Conservation (phyloP, 2,329 filamentous ascomycete genomes). For the Ophiostoma tasmaniense region DNA sequence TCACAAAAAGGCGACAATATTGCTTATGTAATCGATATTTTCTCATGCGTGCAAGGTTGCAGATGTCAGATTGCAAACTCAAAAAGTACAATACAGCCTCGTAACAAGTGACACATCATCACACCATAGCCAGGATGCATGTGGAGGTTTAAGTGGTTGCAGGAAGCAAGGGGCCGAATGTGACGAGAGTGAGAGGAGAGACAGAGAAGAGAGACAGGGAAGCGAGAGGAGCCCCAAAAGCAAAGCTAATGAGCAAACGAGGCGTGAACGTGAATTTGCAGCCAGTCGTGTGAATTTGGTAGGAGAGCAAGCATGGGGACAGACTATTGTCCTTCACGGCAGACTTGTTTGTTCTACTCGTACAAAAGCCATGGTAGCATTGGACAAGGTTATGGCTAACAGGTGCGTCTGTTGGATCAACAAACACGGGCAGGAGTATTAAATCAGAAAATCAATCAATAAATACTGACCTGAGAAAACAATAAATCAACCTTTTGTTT, state of each 20-base stretch:
- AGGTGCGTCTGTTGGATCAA: slow-evolving; percentile 1
- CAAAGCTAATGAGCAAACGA: background rate
- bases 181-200: background rate
- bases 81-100: background rate
- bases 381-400: background rate
- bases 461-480: too few relatives aligned
- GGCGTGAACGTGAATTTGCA: background rate
- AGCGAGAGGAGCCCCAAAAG: background rate
- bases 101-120: background rate
- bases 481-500: too few relatives aligned
- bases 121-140: background rate
- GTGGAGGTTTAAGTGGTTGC: slow-evolving; percentile 7
- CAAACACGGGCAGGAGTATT: background rate
- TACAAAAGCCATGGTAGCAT: background rate
- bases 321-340: background rate
- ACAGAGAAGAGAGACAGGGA: background rate
- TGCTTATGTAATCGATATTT: background rate
- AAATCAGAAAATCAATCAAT: too few relatives aligned
- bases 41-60: too few relatives aligned
- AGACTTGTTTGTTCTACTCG: background rate
- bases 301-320: background rate
- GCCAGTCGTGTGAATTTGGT: background rate
- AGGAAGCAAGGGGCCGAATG: background rate
- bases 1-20: too few relatives aligned
- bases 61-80: background rate